Conservation (phyloP, 805 yeast species). For the Sungouiozyma ichnusensis region DNA sequence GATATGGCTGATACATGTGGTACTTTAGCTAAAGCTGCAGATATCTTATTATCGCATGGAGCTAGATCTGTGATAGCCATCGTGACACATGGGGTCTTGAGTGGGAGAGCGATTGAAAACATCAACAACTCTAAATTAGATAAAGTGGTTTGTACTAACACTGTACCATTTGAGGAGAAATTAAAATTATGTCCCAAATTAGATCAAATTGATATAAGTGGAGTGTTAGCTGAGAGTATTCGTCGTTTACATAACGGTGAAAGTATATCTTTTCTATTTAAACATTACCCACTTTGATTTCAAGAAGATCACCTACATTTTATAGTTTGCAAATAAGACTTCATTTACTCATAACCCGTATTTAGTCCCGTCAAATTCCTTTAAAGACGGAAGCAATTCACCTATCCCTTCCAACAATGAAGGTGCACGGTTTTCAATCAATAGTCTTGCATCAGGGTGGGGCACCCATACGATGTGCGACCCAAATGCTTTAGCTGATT, state of each 20-base stretch:
- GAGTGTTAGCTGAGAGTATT: slow-evolving; percentile 70
- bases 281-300: slow-evolving; percentile 20
- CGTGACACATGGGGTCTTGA: slow-evolving; percentile 72
- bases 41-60: slow-evolving; percentile 53
- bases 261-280: slow-evolving; percentile 69
- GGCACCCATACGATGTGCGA: slow-evolving; percentile 93
- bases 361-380: slow-evolving; percentile 39
- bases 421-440: slow-evolving; percentile 41
- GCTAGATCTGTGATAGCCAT: slow-evolving; percentile 71
- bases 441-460: slow-evolving; percentile 55
- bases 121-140: slow-evolving; percentile 59
- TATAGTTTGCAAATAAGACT: slow-evolving; percentile 10
- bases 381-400: slow-evolving; percentile 42
- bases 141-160: slow-evolving; percentile 67
- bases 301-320: neutral
- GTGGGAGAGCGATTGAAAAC: slow-evolving; percentile 64
- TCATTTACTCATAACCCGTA: slow-evolving; percentile 42
- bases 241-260: slow-evolving; percentile 84
- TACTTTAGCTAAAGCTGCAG: slow-evolving; percentile 74
- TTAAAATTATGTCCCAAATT: slow-evolving; percentile 44
- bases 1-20: slow-evolving; percentile 92
- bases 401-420: slow-evolving; percentile 48
- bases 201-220: slow-evolving; percentile 57
- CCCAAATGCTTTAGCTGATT: slow-evolving; percentile 77
- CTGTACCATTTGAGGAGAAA: slow-evolving; percentile 67